Evolutionary conservation across 331 rosid genomes (phyloP).

Genomic region (Telfairia occidentalis): DNA sequence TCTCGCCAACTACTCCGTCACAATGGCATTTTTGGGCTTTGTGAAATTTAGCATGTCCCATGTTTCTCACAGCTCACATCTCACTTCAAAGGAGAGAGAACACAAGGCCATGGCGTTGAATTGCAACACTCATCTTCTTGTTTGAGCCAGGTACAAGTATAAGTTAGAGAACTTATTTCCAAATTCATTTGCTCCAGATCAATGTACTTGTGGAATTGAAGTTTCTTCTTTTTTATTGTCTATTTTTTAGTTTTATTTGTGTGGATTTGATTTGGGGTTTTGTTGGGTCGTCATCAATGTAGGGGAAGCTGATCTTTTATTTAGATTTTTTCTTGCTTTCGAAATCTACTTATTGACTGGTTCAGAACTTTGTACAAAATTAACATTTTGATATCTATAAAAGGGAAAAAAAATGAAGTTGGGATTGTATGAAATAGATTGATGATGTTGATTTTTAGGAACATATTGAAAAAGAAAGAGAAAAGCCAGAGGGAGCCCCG

Average conservation of each 20-base stretch:
- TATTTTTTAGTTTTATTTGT: not conserved
- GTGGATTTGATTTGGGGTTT: not conserved
- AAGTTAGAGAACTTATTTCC: conserved; percentile 12
- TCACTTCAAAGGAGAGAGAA: conserved; percentile 9
- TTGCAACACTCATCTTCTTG: conserved; percentile 19
- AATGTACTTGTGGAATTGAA: not conserved
- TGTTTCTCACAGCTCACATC: not conserved
- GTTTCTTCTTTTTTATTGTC: too few relatives aligned
- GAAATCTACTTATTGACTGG: too few relatives aligned
- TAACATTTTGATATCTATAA: too few relatives aligned
- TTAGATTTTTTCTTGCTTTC: too few relatives aligned
- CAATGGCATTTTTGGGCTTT: not conserved
- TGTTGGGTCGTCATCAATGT: too few relatives aligned
- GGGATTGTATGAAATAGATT: too few relatives aligned
- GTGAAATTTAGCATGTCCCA: not conserved
- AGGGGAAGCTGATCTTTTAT: too few relatives aligned
- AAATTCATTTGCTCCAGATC: not conserved
- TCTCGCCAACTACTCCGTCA: not conserved
- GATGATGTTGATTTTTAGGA: too few relatives aligned
- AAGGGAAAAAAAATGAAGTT: too few relatives aligned
- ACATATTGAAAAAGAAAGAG: too few relatives aligned
- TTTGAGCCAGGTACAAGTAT: conserved; percentile 23
- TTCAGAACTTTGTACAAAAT: too few relatives aligned
- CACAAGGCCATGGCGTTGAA: conserved; percentile 6
- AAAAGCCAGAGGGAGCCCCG: too few relatives aligned